Conservation (phyloP, 768 basidiomycete genomes). For the Kwoniella bestiolae region DNA sequence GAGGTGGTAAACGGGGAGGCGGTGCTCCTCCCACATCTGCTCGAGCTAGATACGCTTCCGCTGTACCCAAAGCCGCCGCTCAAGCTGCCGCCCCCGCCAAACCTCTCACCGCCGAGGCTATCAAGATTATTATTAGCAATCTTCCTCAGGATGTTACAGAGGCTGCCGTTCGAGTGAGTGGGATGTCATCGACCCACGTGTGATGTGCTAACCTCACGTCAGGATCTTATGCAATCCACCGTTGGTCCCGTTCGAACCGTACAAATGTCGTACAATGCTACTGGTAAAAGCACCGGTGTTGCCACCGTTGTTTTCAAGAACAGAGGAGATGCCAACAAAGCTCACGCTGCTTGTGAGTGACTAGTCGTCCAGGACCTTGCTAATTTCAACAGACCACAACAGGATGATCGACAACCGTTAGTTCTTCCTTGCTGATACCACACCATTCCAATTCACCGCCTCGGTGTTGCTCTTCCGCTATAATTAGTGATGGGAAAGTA, state of each 20-base stretch:
- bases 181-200: not conserved
- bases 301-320: slow-evolving; percentile 83
- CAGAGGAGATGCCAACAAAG: slow-evolving; percentile 88
- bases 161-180: slow-evolving; percentile 81
- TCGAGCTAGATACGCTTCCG: slow-evolving; percentile 55
- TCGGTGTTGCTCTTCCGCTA: not conserved
- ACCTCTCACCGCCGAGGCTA: slow-evolving; percentile 59
- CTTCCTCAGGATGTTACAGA: slow-evolving; percentile 93
- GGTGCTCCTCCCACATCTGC: slow-evolving; percentile 48
- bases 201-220: slow-evolving; percentile 1
- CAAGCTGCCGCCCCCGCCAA: slow-evolving; percentile 32
- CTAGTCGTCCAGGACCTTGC: not conserved
- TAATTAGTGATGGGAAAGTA: not conserved
- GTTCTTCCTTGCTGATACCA: slow-evolving; percentile 65
- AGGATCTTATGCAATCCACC: slow-evolving; percentile 93
- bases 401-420: slow-evolving; percentile 99
- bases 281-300: slow-evolving; percentile 86
- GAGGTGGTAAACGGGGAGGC: slow-evolving; percentile 39
- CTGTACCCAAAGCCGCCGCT: slow-evolving; percentile 55
- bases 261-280: slow-evolving; percentile 79
- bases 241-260: slow-evolving; percentile 85
- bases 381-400: slow-evolving; percentile 70
- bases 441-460: not conserved
- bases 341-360: slow-evolving; percentile 72
- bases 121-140: slow-evolving; percentile 96